Evolutionary conservation across 352 stramenopile species (phyloP).

Genomic region (Aphanomyces euteiches): DNA sequence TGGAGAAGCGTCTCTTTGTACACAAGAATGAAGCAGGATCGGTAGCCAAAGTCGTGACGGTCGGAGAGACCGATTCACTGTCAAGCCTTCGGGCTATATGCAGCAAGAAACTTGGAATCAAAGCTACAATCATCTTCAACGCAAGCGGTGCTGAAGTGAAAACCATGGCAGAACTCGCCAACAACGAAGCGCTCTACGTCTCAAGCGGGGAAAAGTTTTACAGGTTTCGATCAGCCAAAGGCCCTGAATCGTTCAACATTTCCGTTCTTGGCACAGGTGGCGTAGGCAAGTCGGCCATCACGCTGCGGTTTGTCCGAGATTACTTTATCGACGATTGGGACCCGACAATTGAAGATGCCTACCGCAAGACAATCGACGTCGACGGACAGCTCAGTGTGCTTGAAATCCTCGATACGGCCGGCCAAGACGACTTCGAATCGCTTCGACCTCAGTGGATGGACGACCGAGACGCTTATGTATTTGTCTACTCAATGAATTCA

Average conservation of each 20-base stretch:
- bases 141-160: slow-evolving; percentile 78
- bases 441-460: slow-evolving; percentile 87
- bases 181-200: slow-evolving; percentile 86
- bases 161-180: slow-evolving; percentile 83
- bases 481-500: slow-evolving; percentile 89
- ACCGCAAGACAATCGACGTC: slow-evolving; percentile 82
- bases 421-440: slow-evolving; percentile 88
- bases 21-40: slow-evolving; percentile 83
- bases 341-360: slow-evolving; percentile 89
- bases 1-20: slow-evolving; percentile 82
- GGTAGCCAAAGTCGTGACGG: slow-evolving; percentile 81
- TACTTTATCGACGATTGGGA: slow-evolving; percentile 90
- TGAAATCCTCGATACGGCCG: slow-evolving; percentile 87
- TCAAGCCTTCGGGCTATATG: slow-evolving; percentile 73
- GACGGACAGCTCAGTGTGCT: slow-evolving; percentile 83
- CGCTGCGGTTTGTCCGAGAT: slow-evolving; percentile 84
- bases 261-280: slow-evolving; percentile 84
- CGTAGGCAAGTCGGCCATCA: slow-evolving; percentile 88
- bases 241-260: slow-evolving; percentile 80
- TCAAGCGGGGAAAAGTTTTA: slow-evolving; percentile 83
- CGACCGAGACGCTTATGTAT: slow-evolving; percentile 88
- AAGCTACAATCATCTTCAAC: slow-evolving; percentile 73
- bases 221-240: slow-evolving; percentile 39
- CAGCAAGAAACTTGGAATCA: slow-evolving; percentile 80
- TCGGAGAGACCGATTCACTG: slow-evolving; percentile 67